Evolutionary conservation across 1,284 basidiomycete species (phyloP).

Genomic region (Cerioporus squamosus): DNA sequence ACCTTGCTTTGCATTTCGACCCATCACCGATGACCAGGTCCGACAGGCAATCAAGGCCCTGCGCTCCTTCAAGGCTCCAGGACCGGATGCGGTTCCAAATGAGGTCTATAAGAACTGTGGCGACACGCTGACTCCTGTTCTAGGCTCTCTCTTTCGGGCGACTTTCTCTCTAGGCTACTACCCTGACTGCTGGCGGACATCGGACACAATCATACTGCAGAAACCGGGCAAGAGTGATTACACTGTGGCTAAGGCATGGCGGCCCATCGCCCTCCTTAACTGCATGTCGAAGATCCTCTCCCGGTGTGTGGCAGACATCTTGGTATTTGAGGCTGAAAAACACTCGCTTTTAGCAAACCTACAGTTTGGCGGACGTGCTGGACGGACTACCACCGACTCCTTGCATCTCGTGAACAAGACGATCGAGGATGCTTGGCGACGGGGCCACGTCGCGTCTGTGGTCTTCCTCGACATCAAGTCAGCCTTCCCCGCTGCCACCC

Average conservation of each 20-base stretch:
- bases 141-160: conserved; percentile 36
- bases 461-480: conserved; percentile 46
- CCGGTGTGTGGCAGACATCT: conserved; percentile 28
- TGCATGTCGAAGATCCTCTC: conserved; percentile 41
- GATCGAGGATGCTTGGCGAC: conserved; percentile 40
- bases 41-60: conserved; percentile 10
- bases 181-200: conserved; percentile 36
- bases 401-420: conserved; percentile 36
- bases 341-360: conserved; percentile 27
- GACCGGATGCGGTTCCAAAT: conserved; percentile 41
- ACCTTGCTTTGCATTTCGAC: conserved; percentile 27
- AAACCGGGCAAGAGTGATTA: conserved; percentile 46
- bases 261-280: conserved; percentile 45
- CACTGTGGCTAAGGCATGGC: conserved; percentile 37
- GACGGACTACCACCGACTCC: conserved; percentile 41
- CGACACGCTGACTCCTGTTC: conserved; percentile 30
- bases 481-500: conserved; percentile 41
- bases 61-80: conserved; percentile 40
- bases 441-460: conserved; percentile 33
- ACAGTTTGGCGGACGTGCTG: conserved; percentile 42
- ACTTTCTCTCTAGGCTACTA: conserved; percentile 33
- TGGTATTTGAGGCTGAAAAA: conserved; percentile 27
- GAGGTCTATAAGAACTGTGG: conserved; percentile 33
- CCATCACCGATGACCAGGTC: conserved; percentile 30
- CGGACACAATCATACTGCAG: conserved; percentile 38